phyloP scores from a whole-genome alignment of 441 rosid genomes.

The Populus hybrid region DNA sequence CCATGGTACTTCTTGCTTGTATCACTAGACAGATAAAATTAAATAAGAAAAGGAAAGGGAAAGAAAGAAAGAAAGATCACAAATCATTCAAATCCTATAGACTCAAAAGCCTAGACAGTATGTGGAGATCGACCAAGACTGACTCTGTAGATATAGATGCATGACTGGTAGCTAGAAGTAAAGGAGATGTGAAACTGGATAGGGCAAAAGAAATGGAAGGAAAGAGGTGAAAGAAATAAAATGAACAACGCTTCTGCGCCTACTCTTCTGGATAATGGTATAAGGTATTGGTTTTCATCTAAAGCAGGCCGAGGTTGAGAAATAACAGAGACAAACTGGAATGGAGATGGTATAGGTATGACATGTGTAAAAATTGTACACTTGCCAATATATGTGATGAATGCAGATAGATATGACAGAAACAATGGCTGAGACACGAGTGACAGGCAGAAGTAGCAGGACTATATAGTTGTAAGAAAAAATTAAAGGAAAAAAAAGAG shows the following conservation, averaged over 20 bases:
- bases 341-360: constrained; percentile 15
- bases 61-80: constrained; percentile 17
- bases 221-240: constrained; percentile 1
- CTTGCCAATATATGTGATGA: constrained; percentile 38
- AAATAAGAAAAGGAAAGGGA: not conserved
- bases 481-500: not conserved
- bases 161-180: constrained; percentile 14
- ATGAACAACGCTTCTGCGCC: constrained; percentile 75
- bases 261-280: constrained; percentile 26
- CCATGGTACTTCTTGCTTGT: constrained; percentile 27
- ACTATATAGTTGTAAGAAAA: constrained; percentile 12
- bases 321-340: constrained; percentile 23
- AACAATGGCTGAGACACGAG: constrained; percentile 29
- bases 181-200: not conserved
- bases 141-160: constrained; percentile 15
- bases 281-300: constrained; percentile 15
- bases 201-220: not conserved
- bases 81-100: constrained; percentile 43
- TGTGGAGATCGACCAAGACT: constrained; percentile 17
- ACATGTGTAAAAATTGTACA: constrained; percentile 52
- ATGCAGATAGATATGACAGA: constrained; percentile 18
- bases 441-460: constrained; percentile 5
- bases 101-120: constrained; percentile 26
- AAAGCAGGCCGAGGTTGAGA: constrained; percentile 86
- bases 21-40: constrained; percentile 23